phyloP scores from a whole-genome alignment of 352 stramenopile genomes.

The Globisporangium recalcitrans region DNA sequence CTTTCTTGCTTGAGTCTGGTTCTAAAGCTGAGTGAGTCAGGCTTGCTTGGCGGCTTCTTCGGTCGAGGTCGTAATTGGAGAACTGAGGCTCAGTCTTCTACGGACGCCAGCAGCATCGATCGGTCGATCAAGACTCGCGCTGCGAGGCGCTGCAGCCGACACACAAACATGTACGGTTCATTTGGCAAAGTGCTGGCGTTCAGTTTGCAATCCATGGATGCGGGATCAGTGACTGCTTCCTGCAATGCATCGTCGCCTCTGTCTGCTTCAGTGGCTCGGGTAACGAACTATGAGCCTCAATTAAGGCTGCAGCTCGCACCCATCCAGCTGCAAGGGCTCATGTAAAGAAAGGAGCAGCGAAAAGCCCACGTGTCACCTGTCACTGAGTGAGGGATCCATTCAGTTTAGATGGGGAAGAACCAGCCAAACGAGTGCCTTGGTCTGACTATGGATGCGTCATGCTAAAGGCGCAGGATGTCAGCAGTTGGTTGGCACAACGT shows the following conservation, averaged over 20 bases:
- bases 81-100: neutral
- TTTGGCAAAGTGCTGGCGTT: neutral
- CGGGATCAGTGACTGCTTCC: too few species aligned
- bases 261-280: neutral
- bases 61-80: neutral
- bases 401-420: neutral
- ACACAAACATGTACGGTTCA: neutral
- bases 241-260: neutral
- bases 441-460: neutral
- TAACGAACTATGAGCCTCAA: neutral
- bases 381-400: neutral
- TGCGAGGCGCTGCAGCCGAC: neutral
- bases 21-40: neutral
- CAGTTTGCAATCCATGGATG: neutral
- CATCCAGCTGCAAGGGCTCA: constrained; percentile 11
- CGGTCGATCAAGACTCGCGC: neutral
- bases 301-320: neutral
- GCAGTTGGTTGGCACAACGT: constrained; percentile 4
- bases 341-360: constrained; percentile 5
- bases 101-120: neutral
- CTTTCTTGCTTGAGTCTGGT: neutral
- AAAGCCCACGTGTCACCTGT: neutral
- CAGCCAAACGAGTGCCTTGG: neutral
- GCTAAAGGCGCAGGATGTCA: too few species aligned
- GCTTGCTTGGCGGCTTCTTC: neutral